Evolutionary conservation across 2,329 filamentous ascomycete species (phyloP).

Genomic region (Penicillium hordei): DNA sequence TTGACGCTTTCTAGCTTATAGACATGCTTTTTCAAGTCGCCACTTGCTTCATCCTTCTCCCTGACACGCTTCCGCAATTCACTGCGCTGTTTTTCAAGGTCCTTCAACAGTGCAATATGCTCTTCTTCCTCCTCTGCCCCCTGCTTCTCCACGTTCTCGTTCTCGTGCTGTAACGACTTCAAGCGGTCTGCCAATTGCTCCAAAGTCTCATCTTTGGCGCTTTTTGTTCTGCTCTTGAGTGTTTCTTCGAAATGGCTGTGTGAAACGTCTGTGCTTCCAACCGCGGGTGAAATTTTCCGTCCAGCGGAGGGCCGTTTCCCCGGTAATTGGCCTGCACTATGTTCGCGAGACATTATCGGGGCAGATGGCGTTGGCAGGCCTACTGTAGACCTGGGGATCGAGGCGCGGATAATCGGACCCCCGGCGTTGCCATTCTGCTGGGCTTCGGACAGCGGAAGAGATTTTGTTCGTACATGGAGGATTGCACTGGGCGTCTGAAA

Average conservation of each 20-base stretch:
- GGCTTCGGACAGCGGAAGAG: conserved; percentile 45
- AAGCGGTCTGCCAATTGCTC: conserved; percentile 79
- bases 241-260: conserved; percentile 44
- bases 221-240: conserved; percentile 39
- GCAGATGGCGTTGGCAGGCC: conserved; percentile 62
- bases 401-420: conserved; percentile 52
- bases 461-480: conserved; percentile 75
- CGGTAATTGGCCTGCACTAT: conserved; percentile 54
- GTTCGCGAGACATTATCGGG: conserved; percentile 64
- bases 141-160: conserved; percentile 72
- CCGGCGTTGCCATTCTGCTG: conserved; percentile 37
- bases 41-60: conserved; percentile 87
- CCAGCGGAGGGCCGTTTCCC: conserved; percentile 68
- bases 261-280: conserved; percentile 43
- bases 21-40: conserved; percentile 78
- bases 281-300: conserved; percentile 73
- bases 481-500: conserved; percentile 88
- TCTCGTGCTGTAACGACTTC: conserved; percentile 76
- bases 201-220: conserved; percentile 65
- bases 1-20: conserved; percentile 78
- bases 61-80: conserved; percentile 74
- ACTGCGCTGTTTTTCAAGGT: conserved; percentile 75
- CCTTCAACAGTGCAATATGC: conserved; percentile 62
- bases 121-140: conserved; percentile 69
- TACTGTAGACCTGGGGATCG: conserved; percentile 52